A percentile compares a stretch with the other conserved stretches of the same genome.
Evolutionary conservation across 805 yeast species (phyloP).

Genomic region (Debaryomyces tyrocola): DNA sequence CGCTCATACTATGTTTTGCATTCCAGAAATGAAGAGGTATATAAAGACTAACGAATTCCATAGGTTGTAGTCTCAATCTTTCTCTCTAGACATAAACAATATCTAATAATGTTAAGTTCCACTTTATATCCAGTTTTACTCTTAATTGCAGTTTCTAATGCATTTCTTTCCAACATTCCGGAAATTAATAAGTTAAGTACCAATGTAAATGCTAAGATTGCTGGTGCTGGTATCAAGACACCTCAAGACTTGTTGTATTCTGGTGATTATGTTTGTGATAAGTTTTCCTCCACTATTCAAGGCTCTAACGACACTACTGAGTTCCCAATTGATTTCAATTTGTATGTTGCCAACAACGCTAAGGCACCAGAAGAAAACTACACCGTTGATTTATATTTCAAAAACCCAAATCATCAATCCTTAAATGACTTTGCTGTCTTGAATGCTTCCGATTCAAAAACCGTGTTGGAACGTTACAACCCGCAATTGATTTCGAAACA

Average conservation of each 20-base stretch:
- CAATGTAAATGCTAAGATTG: background rate
- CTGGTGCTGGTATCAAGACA: slow-evolving; percentile 5
- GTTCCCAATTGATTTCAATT: slow-evolving; percentile 15
- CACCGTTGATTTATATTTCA: slow-evolving; percentile 15
- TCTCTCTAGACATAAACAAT: background rate
- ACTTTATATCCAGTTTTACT: background rate
- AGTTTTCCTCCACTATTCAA: slow-evolving; percentile 12
- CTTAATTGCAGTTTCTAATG: background rate
- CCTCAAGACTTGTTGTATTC: slow-evolving; percentile 11
- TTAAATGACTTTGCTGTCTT: slow-evolving; percentile 9
- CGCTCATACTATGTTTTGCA: background rate
- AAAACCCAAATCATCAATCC: slow-evolving; percentile 7
- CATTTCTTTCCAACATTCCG: slow-evolving; percentile 4
- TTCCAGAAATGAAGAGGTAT: background rate
- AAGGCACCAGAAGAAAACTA: slow-evolving; percentile 12
- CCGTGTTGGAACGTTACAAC: slow-evolving; percentile 8
- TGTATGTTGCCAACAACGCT: slow-evolving; percentile 11
- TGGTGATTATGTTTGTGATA: slow-evolving; percentile 18
- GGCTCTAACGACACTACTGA: slow-evolving; percentile 11
- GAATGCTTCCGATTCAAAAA: slow-evolving; percentile 8
- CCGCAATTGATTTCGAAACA: slow-evolving; percentile 6
- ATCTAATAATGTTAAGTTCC: background rate
- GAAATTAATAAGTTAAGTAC: background rate
- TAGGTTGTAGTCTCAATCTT: background rate
- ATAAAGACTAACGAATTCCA: background rate